Conservation (phyloP, 176 grass and related monocot species). For the Carex myosuroides region DNA sequence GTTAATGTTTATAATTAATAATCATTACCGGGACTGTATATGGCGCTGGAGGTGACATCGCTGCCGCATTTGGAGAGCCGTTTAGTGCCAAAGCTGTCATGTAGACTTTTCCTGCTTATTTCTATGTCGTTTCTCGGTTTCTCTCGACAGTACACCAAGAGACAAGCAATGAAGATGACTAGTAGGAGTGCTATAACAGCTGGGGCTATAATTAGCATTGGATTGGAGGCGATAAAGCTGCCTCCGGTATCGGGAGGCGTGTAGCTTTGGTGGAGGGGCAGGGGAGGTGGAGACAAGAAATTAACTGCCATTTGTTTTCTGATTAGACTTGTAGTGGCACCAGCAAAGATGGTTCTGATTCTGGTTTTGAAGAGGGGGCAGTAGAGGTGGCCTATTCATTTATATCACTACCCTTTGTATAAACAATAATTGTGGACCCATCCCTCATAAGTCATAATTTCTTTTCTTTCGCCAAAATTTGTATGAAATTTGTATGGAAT, state of each 20-base stretch:
- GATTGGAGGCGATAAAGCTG: slow-evolving; percentile 17
- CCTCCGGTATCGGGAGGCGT: not conserved
- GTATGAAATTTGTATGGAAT: not conserved
- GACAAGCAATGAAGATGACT: slow-evolving; percentile 3
- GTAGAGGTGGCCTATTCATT: not conserved
- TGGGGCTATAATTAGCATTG: slow-evolving; percentile 27
- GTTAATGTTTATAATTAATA: not conserved
- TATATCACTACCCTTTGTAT: not conserved
- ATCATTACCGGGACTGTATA: slow-evolving; percentile 33
- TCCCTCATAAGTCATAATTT: not conserved
- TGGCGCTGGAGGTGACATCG: not conserved
- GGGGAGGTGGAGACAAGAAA: slow-evolving; percentile 17
- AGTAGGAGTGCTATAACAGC: slow-evolving; percentile 16
- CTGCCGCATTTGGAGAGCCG: slow-evolving; percentile 8
- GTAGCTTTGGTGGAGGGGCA: slow-evolving; percentile 1
- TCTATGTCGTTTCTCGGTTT: slow-evolving; percentile 21
- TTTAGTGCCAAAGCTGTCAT: slow-evolving; percentile 19
- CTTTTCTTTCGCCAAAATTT: not conserved
- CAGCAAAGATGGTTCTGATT: not conserved
- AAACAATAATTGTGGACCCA: not conserved
- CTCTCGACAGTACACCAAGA: slow-evolving; percentile 27
- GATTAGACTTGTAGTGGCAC: not conserved
- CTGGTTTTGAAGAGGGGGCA: slow-evolving; percentile 7
- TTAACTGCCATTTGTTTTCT: slow-evolving; percentile 20
- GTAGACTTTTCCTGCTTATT: not conserved